phyloP scores from a whole-genome alignment of 345 rosid genomes.

The Brassica carinata region DNA sequence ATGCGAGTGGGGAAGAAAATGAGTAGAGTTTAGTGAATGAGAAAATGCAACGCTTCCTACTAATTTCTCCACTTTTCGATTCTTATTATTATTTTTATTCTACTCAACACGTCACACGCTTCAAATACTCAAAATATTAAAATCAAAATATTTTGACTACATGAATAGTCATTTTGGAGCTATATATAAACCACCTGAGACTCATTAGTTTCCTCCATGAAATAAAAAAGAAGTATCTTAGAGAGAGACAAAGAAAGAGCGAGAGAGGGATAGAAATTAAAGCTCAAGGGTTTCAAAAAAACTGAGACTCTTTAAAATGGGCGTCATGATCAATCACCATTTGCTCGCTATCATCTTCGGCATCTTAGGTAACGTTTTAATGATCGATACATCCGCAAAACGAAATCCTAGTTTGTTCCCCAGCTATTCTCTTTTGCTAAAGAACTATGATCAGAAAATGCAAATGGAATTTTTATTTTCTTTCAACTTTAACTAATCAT shows the following conservation, averaged over 20 bases:
- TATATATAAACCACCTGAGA: constrained; percentile 44
- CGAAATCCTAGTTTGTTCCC: not conserved
- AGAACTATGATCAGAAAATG: not conserved
- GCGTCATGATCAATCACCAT: constrained; percentile 40
- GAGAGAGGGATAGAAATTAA: constrained; percentile 17
- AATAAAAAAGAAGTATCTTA: constrained; percentile 17
- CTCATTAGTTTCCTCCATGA: constrained; percentile 30
- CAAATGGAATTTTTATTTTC: not conserved
- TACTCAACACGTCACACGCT: constrained; percentile 38
- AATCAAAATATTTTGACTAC: constrained; percentile 8
- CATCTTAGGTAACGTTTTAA: constrained; percentile 58
- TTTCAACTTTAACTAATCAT: constrained; percentile 12
- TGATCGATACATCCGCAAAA: not conserved
- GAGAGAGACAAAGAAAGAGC: not conserved
- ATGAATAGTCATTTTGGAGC: constrained; percentile 33
- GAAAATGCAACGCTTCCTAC: constrained; percentile 60
- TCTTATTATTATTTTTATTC: not conserved
- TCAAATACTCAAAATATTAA: constrained; percentile 15
- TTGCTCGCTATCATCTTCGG: constrained; percentile 57
- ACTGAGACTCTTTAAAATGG: constrained; percentile 42
- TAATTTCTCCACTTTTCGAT: constrained; percentile 40
- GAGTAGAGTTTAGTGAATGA: constrained; percentile 36
- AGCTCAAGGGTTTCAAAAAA: constrained; percentile 40
- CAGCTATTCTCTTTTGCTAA: not conserved
- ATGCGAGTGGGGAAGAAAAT: not conserved